These are phyloP conservation scores for Naganishia albida DNA, from an alignment of 1,284 basidiomycete species.

Conservation along the genomic window DNA sequence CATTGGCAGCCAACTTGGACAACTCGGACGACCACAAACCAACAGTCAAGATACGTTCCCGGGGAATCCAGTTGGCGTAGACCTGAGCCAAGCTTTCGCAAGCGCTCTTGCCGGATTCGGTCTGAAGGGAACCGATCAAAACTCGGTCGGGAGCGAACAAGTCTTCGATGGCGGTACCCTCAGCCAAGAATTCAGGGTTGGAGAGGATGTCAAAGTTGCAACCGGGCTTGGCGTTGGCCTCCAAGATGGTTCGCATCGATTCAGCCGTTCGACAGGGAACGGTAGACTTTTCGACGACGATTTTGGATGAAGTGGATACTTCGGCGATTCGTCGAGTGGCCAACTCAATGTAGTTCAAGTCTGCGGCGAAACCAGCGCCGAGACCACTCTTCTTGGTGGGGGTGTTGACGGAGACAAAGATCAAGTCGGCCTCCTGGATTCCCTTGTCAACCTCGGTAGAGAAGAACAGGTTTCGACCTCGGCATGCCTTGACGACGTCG, in stretches of 20 bases:
- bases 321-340: slow-evolving; percentile 94
- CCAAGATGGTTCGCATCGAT: slow-evolving; percentile 97
- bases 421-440: slow-evolving; percentile 84
- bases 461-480: slow-evolving; percentile 96
- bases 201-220: slow-evolving; percentile 97
- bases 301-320: slow-evolving; percentile 88
- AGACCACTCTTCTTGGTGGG: slow-evolving; percentile 98
- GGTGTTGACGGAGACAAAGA: slow-evolving; percentile 74
- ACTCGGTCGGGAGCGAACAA: slow-evolving; percentile 90
- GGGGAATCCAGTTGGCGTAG: slow-evolving; percentile 94
- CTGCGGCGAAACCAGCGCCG: slow-evolving; percentile 95
- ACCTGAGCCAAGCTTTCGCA: slow-evolving; percentile 74
- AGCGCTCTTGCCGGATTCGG: slow-evolving; percentile 77
- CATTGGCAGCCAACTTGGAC: slow-evolving; percentile 97
- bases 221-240: slow-evolving; percentile 90
- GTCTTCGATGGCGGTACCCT: slow-evolving; percentile 93
- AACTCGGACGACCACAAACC: slow-evolving; percentile 99
- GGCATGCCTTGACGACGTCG: slow-evolving; percentile 81
- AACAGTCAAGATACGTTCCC: slow-evolving; percentile 82
- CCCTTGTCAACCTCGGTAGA: slow-evolving; percentile 90
- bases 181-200: slow-evolving; percentile 98
- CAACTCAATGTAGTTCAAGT: slow-evolving; percentile 95
- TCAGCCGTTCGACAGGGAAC: slow-evolving; percentile 97
- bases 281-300: slow-evolving; percentile 99
- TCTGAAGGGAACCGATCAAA: slow-evolving; percentile 92